Evolutionary conservation across 1,284 basidiomycete species (phyloP).

Genomic region (Apiotrichum siamense): DNA sequence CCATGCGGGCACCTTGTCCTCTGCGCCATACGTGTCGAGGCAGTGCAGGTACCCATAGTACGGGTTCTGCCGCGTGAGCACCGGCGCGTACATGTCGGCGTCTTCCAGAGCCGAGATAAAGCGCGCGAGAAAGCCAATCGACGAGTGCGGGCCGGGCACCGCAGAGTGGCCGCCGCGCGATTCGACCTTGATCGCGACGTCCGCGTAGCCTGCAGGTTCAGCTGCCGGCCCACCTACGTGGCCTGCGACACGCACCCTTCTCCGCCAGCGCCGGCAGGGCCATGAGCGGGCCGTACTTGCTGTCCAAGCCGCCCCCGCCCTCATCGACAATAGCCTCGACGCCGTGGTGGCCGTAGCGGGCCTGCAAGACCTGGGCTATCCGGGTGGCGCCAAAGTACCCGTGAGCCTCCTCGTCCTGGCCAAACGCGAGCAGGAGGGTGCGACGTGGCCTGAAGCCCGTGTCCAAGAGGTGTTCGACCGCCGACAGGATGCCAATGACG

Average conservation of each 20-base stretch:
- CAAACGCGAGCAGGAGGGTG: slow-evolving; percentile 11
- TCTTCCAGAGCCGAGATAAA: slow-evolving; percentile 42
- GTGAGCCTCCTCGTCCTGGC: slow-evolving; percentile 13
- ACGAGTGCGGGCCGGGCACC: slow-evolving; percentile 39
- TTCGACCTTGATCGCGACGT: slow-evolving; percentile 34
- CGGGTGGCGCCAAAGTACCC: slow-evolving; percentile 4
- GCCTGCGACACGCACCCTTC: slow-evolving; percentile 10
- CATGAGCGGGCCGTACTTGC: slow-evolving; percentile 8
- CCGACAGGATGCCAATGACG: slow-evolving; percentile 12
- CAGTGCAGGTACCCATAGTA: slow-evolving; percentile 50
- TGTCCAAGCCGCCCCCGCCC: slow-evolving; percentile 8
- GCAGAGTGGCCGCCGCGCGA: slow-evolving; percentile 44
- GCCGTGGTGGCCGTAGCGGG: slow-evolving; percentile 11
- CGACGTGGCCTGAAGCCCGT: slow-evolving; percentile 3
- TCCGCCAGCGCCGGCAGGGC: slow-evolving; percentile 12
- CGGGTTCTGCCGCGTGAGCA: slow-evolving; percentile 42
- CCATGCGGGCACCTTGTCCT: slow-evolving; percentile 34
- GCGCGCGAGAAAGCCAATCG: slow-evolving; percentile 46
- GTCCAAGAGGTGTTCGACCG: slow-evolving; percentile 9
- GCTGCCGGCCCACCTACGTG: background rate
- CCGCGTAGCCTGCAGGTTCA: slow-evolving; percentile 7
- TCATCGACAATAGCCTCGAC: slow-evolving; percentile 14
- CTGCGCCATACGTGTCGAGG: slow-evolving; percentile 46
- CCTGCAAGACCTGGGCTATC: slow-evolving; percentile 2
- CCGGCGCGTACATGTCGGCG: slow-evolving; percentile 36